Base-by-base conservation (phyloP, 306 rosid genomes). In the Cicer yamashitae region DNA sequence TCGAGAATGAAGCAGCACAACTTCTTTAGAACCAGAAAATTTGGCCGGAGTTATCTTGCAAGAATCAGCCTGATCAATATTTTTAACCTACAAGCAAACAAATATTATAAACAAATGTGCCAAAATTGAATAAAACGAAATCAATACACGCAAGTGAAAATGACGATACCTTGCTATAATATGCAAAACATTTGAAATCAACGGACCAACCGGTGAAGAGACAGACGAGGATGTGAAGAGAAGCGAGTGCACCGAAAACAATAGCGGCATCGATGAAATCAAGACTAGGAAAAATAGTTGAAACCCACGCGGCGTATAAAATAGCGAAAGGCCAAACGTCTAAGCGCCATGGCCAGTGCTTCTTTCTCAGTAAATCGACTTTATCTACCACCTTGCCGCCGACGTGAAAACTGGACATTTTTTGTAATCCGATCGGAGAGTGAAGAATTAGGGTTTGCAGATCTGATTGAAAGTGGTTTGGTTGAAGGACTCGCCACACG, bases 191-290 rank as follows among this genome's bases (percentile, higher is more conserved):
- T 69, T 85, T 88, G 91, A 96, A 96, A 84, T 92, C 96, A 43
- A 96, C 94, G 1, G 97, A 96, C 99, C 99, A 96, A 72, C 68
- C 93, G 2, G 99, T 96, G 87, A 96, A 92, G 74, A 96, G 91
- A 74, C 85, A 83, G 70, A 89, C 88, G 75, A 96, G 85, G 79
- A 96, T 83, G 77, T 96, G 98, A 81, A 86, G 80, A 53, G 96
- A 80, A 2, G 69, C 68, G 38, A 89, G 80, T 8, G 90, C 92
- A 52, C 93, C 98, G 7, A 90, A 67, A 57, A 96, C 92, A 50
- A 96, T 90, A 10, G 58, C 37, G 15, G 98, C 92, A 70, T 92
- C 99, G 6, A 67, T 86, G 60, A 92, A 66, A 79, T 96, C 99
- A 7, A 96, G 69, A 67, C 90, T 88, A 1, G 98, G 99, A 70